Evolutionary conservation across 129 eudicot genomes (phyloP), one percentile per base, ranked within the genome.

Genomic region (Escallonia rubra): DNA sequence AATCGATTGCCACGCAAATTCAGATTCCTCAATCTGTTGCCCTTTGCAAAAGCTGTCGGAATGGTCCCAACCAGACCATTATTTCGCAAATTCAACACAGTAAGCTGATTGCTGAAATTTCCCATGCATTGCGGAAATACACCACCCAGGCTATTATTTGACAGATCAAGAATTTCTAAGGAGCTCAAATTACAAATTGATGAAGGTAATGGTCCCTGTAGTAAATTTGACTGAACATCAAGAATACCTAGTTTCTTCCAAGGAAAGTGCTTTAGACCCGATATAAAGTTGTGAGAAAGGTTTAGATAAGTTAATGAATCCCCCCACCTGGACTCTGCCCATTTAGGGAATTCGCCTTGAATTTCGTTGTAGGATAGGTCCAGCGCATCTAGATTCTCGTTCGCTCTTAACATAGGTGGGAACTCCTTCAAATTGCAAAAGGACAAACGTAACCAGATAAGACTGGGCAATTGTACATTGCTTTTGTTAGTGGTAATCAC

Each of bases 201-300:
- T 38, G 57, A 48, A 73, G 65, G 71, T 43, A 81, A 58, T 4
- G 79, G 55, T 5, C 82, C 81, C 38, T 57, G 46, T 50, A 79
- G 50, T 49, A 2, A 8, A 52, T 79, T 79, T 12, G 48, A 14
- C 3, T 10, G 9, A 10, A 59, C 16, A 40, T 70, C 39, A 8
- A 70, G n/a, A 14, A 14, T 0, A 41, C 43, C 13, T 40, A 58
- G 11, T 47, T 39, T 41, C 53, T 14, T 70, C 74, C 74, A 71
- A 23, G 74, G 74, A 23, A 70, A 59, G 9, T 49, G 58, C 13
- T 70, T 12, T 46, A 48, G 46, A 1, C 66, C 74, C 0, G 57
- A 44, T 48, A 70, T 15, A 6, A 14, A 57, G 55, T 59, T 70
- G 14, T 40, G 58, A 48, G 59, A 45, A 3, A 70, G 48, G 9